phyloP scores from a whole-genome alignment of 1,284 basidiomycete genomes.

The Termitomyces sp. region DNA sequence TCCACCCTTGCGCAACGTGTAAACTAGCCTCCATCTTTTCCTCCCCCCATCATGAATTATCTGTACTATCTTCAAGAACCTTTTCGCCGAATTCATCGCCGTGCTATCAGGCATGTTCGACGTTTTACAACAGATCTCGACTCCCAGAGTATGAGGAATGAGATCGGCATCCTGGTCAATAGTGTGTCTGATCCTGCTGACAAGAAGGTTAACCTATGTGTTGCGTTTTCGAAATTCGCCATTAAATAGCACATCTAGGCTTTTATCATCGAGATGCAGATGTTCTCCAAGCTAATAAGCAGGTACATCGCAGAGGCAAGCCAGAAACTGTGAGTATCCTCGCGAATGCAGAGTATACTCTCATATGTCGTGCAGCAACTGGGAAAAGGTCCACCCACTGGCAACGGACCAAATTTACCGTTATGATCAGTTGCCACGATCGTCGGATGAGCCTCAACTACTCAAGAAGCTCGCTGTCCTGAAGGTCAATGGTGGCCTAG shows the following conservation, averaged over 20 bases:
- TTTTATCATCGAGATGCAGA: constrained; percentile 97
- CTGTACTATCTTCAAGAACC: constrained; percentile 28
- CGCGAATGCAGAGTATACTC: constrained; percentile 12
- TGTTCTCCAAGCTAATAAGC: constrained; percentile 97
- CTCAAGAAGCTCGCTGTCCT: constrained; percentile 90
- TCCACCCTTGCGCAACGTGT: constrained; percentile 11
- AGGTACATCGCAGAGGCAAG: constrained; percentile 92
- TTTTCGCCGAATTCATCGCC: constrained; percentile 23
- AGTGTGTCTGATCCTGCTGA: constrained; percentile 74
- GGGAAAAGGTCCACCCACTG: constrained; percentile 95
- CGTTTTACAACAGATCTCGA: constrained; percentile 80
- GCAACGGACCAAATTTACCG: constrained; percentile 87
- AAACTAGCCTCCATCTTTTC: not conserved
- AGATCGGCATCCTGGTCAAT: constrained; percentile 88
- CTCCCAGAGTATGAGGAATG: constrained; percentile 96
- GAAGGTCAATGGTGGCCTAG: constrained; percentile 99
- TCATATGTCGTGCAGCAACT: constrained; percentile 57
- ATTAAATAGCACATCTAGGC: constrained; percentile 44
- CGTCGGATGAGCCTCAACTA: constrained; percentile 63
- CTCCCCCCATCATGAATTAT: constrained; percentile 22
- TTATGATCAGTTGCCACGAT: constrained; percentile 68
- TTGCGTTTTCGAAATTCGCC: constrained; percentile 2
- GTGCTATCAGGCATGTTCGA: constrained; percentile 18
- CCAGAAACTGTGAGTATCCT: constrained; percentile 76
- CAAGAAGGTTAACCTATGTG: constrained; percentile 59